Evolutionary conservation across 495 filamentous ascomycete species (phyloP).

Genomic region (Penicillium maclennaniae): DNA sequence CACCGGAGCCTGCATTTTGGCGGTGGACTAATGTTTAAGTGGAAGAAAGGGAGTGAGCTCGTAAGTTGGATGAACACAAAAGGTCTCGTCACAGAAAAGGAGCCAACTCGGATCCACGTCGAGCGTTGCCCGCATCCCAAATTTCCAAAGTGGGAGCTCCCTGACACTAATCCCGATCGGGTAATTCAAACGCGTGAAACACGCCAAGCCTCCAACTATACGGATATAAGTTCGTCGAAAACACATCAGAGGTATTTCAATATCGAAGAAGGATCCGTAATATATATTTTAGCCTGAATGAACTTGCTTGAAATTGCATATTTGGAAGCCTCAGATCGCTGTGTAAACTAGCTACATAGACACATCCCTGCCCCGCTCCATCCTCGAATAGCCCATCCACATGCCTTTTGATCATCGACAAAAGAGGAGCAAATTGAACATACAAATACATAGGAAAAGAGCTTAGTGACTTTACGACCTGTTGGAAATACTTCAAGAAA

Average conservation of each 20-base stretch:
- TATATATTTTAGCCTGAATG: too few relatives aligned
- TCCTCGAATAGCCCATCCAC: too few relatives aligned
- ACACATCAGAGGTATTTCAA: neutral
- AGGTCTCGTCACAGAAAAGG: conserved; percentile 19
- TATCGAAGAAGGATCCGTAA: neutral
- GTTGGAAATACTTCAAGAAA: too few relatives aligned
- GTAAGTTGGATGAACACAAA: conserved; percentile 8
- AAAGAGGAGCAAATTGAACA: too few relatives aligned
- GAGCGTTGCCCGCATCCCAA: conserved; percentile 31
- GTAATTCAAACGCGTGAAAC: conserved; percentile 26
- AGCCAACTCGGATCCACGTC: conserved; percentile 24
- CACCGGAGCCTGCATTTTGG: conserved; percentile 96
- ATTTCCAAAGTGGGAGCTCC: conserved; percentile 41
- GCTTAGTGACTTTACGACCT: too few relatives aligned
- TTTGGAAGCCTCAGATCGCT: too few relatives aligned
- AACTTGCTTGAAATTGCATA: too few relatives aligned
- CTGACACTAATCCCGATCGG: conserved; percentile 23
- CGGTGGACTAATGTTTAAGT: conserved; percentile 23
- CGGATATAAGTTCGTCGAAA: neutral
- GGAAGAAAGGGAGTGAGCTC: conserved; percentile 13
- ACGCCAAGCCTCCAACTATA: neutral
- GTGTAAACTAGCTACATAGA: too few relatives aligned
- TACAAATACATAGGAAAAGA: too few relatives aligned
- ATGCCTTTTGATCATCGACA: too few relatives aligned
- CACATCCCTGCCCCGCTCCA: too few relatives aligned